Evolutionary conservation across 352 stramenopile genomes (phyloP).

Genomic region (Phytophthora pini): DNA sequence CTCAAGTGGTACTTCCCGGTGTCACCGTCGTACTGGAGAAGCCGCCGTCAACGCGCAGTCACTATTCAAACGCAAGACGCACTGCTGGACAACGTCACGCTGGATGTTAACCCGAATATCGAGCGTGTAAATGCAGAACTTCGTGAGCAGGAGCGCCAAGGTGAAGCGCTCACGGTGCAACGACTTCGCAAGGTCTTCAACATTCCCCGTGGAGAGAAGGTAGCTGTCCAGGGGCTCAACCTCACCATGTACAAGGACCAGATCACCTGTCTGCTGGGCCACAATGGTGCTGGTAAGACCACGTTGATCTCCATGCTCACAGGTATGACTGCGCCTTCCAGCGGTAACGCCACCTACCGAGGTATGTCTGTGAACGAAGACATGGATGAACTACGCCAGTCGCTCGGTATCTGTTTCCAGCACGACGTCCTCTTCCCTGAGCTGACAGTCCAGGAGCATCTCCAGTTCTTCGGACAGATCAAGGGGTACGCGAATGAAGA

Average conservation of each 20-base stretch:
- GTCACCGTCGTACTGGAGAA: constrained; percentile 51
- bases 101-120: constrained; percentile 41
- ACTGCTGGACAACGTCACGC: constrained; percentile 28
- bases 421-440: too few relatives aligned
- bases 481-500: too few relatives aligned
- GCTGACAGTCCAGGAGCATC: too few relatives aligned
- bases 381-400: constrained; percentile 67
- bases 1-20: constrained; percentile 93
- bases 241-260: constrained; percentile 90
- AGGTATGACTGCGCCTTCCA: constrained; percentile 62
- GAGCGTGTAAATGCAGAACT: constrained; percentile 44
- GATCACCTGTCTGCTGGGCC: constrained; percentile 90
- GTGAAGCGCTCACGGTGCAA: constrained; percentile 43
- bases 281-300: constrained; percentile 91
- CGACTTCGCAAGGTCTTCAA: constrained; percentile 63
- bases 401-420: constrained; percentile 79
- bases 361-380: constrained; percentile 74
- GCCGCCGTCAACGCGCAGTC: constrained; percentile 6
- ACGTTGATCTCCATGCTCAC: constrained; percentile 92
- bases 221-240: constrained; percentile 78
- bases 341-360: constrained; percentile 64
- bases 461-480: constrained; percentile 63
- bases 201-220: constrained; percentile 67
- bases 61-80: constrained; percentile 14
- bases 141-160: constrained; percentile 36